Evolutionary conservation across 2,329 filamentous ascomycete genomes (phyloP), one percentile per base, ranked within the genome.

Genomic region (Helicocarpus griseus): DNA sequence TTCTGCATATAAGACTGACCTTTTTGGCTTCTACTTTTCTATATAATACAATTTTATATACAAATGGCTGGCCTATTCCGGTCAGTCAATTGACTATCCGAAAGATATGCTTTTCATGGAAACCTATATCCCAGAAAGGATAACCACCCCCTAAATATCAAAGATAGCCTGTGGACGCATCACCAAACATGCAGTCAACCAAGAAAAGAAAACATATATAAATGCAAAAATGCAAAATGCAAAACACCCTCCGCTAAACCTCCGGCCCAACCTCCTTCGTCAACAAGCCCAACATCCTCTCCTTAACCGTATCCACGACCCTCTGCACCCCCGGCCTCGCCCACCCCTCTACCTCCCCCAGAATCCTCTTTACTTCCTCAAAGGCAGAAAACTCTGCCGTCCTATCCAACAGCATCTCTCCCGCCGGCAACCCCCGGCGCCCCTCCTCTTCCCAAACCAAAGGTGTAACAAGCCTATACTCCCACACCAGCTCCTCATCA

Each of bases 401-500:
- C 1, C 57, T 56, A 53, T 70, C 68, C 49, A 63, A 49, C n/a
- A 69, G 21, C 7, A 67, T 62, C 46, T 58, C 56, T 4, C 68
- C 68, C 14, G 65, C 60, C 2, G 63, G 62, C 17, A 69, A 49
- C 13, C 31, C 28, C 22, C 50, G 39, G 9, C 31, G n/a, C 31
- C 29, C 7, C 21, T 21, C 44, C 13, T n/a, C 31, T 17, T 45
- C 55, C 52, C 28, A 50, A 22, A 35, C 53, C 21, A 69, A 38
- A 0, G 71, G 71, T 21, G 69, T 65, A 49, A 62, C 64, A 4
- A 74, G 63, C 38, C 60, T 60, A 55, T 74, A 73, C 50, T 66
- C 85, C 91, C 91, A 97, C 1, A 76, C 77, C 65, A 91, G 84
- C 40, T 79, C 70, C 1, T 89, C 91, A 65, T 95, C 86, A 17